Evolutionary conservation across 2,329 filamentous ascomycete genomes (phyloP).

Genomic region (Aspergillus pseudoterreus): DNA sequence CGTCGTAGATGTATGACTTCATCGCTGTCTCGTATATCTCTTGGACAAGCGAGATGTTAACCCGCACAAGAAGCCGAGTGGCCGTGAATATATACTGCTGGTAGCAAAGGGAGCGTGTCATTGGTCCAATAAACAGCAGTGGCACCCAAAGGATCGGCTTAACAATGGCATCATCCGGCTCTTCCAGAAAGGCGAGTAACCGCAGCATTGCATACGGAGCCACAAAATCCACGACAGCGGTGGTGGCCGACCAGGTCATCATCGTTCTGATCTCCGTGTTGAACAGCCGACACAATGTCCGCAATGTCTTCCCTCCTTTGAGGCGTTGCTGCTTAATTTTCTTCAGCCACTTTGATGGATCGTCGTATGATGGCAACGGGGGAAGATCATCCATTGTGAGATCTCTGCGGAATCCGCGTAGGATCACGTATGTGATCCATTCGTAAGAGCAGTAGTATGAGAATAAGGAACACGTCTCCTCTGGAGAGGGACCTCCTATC

Average conservation of each 20-base stretch:
- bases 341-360: slow-evolving; percentile 22
- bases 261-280: slow-evolving; percentile 24
- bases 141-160: slow-evolving; percentile 53
- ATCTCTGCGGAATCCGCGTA: slow-evolving; percentile 25
- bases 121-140: slow-evolving; percentile 52
- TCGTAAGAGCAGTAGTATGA: slow-evolving; percentile 32
- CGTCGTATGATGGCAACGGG: slow-evolving; percentile 27
- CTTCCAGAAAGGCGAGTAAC: slow-evolving; percentile 50
- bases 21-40: slow-evolving; percentile 57
- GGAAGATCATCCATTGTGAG: slow-evolving; percentile 32
- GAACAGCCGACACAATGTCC: slow-evolving; percentile 22
- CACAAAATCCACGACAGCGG: slow-evolving; percentile 44
- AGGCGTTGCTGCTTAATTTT: slow-evolving; percentile 22
- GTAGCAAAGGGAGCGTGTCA: slow-evolving; percentile 48
- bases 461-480: slow-evolving; percentile 32
- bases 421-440: slow-evolving; percentile 31
- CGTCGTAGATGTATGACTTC: slow-evolving; percentile 54
- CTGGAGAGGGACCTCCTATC: slow-evolving; percentile 17
- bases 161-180: slow-evolving; percentile 43
- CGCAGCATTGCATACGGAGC: slow-evolving; percentile 54
- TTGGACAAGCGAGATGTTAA: slow-evolving; percentile 56
- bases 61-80: slow-evolving; percentile 54
- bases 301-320: slow-evolving; percentile 25
- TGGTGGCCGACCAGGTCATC: slow-evolving; percentile 22
- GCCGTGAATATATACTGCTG: slow-evolving; percentile 58